These are phyloP conservation scores for Suhomyces yuchorum DNA, from an alignment of 1,139 yeast genomes.

Conservation along the genomic window DNA sequence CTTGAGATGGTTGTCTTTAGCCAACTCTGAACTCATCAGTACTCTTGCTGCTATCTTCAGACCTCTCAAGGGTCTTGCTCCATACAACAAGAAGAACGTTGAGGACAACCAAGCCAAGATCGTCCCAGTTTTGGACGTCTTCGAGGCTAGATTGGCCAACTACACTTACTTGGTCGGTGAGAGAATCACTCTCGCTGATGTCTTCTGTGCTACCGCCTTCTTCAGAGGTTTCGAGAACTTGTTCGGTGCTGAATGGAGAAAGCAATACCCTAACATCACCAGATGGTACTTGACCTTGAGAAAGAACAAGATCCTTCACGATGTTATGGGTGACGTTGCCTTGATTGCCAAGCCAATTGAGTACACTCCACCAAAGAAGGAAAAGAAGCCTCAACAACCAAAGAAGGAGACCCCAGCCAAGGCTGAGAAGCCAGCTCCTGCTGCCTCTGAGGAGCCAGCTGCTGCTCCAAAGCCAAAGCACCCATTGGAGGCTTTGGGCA, in stretches of 20 bases:
- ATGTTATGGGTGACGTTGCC: conserved; percentile 45
- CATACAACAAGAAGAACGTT: conserved; percentile 79
- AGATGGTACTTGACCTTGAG: conserved; percentile 86
- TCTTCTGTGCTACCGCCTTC: conserved; percentile 61
- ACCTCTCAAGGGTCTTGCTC: conserved; percentile 39
- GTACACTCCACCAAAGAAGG: conserved; percentile 79
- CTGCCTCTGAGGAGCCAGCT: conserved; percentile 41
- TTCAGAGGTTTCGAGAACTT: conserved; percentile 66
- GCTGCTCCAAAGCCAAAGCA: conserved; percentile 77
- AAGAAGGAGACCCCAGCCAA: conserved; percentile 59
- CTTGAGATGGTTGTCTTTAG: conserved; percentile 80
- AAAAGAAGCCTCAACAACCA: conserved; percentile 50
- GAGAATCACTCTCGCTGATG: conserved; percentile 83
- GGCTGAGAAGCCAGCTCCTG: conserved; percentile 34
- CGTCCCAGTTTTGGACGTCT: conserved; percentile 43
- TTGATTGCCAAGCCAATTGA: conserved; percentile 69
- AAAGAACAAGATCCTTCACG: conserved; percentile 55
- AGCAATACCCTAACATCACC: conserved; percentile 67
- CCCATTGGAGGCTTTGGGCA: conserved; percentile 85
- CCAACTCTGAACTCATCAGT: conserved; percentile 68
- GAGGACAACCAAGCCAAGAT: conserved; percentile 53
- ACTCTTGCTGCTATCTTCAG: conserved; percentile 38
- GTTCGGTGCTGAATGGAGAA: conserved; percentile 79
- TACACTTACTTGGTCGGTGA: conserved; percentile 92
- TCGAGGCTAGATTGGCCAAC: conserved; percentile 67